These are phyloP conservation scores for Ziziphus jujuba DNA, from an alignment of 306 rosid genomes.

Conservation along the genomic window DNA sequence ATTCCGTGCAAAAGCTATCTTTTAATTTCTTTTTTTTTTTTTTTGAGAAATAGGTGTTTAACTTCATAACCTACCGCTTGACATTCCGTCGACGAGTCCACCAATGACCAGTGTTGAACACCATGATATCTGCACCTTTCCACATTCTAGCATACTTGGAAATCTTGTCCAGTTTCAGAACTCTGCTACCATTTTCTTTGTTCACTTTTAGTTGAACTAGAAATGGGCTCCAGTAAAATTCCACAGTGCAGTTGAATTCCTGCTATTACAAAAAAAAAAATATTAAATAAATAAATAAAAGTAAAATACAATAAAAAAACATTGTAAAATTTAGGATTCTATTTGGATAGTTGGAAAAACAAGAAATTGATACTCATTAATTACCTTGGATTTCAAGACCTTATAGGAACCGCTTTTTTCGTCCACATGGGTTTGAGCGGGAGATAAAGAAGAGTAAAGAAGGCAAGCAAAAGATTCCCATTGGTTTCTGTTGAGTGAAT, in stretches of 20 bases:
- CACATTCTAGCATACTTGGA: slow-evolving; percentile 21
- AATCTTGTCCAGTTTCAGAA: slow-evolving; percentile 37
- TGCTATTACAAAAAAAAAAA: not conserved
- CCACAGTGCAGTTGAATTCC: slow-evolving; percentile 44
- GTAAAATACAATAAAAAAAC: slow-evolving; percentile 1
- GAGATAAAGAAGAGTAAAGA: slow-evolving; percentile 36
- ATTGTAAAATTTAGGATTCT: not conserved
- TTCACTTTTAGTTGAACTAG: slow-evolving; percentile 34
- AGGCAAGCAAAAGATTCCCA: slow-evolving; percentile 56
- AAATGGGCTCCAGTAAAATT: slow-evolving; percentile 55
- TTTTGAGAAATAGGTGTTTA: not conserved
- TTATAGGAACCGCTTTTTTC: slow-evolving; percentile 29
- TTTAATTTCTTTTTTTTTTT: no score
- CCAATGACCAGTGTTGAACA: slow-evolving; percentile 55
- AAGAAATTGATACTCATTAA: not conserved
- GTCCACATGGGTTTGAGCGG: slow-evolving; percentile 26
- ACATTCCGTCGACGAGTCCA: slow-evolving; percentile 38
- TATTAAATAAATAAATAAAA: not conserved
- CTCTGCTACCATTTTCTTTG: slow-evolving; percentile 13
- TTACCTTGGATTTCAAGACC: slow-evolving; percentile 37
- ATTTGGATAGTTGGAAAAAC: no score
- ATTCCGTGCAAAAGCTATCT: no score
- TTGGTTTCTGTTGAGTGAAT: slow-evolving; percentile 52
- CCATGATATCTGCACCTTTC: slow-evolving; percentile 45
- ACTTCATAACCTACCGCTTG: slow-evolving; percentile 29